Percentiles rank a stretch among this genome's conserved stretches.
Evolutionary conservation across 1,284 basidiomycete species (phyloP).

Genomic region (Erythrobasidium hasegawianum): DNA sequence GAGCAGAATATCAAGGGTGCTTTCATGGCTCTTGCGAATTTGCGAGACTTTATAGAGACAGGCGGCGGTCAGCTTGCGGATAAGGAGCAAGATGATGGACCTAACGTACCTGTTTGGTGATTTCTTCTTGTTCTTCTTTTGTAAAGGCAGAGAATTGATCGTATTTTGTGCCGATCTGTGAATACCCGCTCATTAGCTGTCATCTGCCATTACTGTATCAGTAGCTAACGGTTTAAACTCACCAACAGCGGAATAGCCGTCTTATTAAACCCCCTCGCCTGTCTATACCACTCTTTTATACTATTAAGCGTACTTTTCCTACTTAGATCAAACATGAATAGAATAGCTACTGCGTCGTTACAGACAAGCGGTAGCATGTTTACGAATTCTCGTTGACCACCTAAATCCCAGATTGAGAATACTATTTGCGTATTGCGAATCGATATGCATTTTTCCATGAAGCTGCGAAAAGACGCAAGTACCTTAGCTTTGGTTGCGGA

Average conservation of each 20-base stretch:
- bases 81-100: too few relatives aligned
- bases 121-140: slow-evolving; percentile 95
- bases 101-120: slow-evolving; percentile 85
- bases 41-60: slow-evolving; percentile 83
- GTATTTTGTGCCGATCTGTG: slow-evolving; percentile 84
- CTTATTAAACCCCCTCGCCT: slow-evolving; percentile 98
- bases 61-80: too few relatives aligned
- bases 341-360: slow-evolving; percentile 95
- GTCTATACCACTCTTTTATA: slow-evolving; percentile 98
- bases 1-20: slow-evolving; percentile 97
- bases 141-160: slow-evolving; percentile 92
- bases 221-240: too few relatives aligned
- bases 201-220: too few relatives aligned
- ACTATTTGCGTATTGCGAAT: slow-evolving; percentile 97
- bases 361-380: slow-evolving; percentile 92
- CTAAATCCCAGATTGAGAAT: slow-evolving; percentile 98
- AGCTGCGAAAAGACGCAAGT: slow-evolving; percentile 7
- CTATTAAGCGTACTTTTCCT: slow-evolving; percentile 92
- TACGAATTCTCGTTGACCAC: slow-evolving; percentile 92
- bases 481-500: too few relatives aligned
- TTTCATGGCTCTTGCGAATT: slow-evolving; percentile 97
- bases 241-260: slow-evolving; percentile 85
- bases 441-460: slow-evolving; percentile 74
- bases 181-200: too few relatives aligned
- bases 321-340: slow-evolving; percentile 99